A percentile compares a stretch with the other conserved stretches of the same genome.
Conservation (phyloP, 2,329 filamentous ascomycete species). For the Ceratocystis cacaofunesta region DNA sequence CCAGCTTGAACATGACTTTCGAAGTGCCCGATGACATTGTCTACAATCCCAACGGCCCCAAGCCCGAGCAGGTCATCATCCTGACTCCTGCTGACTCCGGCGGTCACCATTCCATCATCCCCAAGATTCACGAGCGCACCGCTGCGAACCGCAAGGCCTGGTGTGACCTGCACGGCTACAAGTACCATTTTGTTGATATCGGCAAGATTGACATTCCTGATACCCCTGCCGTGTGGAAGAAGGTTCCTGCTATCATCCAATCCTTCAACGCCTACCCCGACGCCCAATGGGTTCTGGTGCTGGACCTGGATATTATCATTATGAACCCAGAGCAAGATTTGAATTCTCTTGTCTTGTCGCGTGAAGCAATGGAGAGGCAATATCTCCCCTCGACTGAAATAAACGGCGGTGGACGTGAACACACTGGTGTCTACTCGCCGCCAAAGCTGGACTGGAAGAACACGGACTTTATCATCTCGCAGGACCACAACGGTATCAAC, state of each 20-base stretch:
- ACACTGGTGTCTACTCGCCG: conserved; percentile 13
- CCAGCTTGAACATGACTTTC: conserved; percentile 13
- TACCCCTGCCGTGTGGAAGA: conserved; percentile 15
- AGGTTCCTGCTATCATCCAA: conserved; percentile 16
- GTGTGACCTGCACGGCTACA: conserved; percentile 16
- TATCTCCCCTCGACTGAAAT: conserved; percentile 13
- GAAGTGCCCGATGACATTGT: conserved; percentile 14
- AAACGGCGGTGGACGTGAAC: conserved; percentile 3
- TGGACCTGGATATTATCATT: conserved; percentile 17
- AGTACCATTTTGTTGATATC: conserved; percentile 17
- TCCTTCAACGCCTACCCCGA: conserved; percentile 16
- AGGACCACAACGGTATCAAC: conserved; percentile 17
- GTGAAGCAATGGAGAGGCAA: conserved; percentile 15
- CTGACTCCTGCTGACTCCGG: conserved; percentile 16
- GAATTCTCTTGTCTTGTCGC: conserved; percentile 16
- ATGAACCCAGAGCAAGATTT: conserved; percentile 14
- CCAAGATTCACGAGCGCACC: conserved; percentile 15
- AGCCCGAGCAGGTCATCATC: conserved; percentile 13
- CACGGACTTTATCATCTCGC: conserved; percentile 15
- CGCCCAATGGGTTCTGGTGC: conserved; percentile 15
- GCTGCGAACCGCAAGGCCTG: conserved; percentile 16
- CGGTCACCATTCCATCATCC: conserved; percentile 15
- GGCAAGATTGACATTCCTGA: conserved; percentile 15
- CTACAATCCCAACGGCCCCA: conserved; percentile 14
- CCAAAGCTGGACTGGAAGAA: conserved; percentile 16